Base-by-base conservation (phyloP, 257 asterid genomes). In the Cinchona pubescens region DNA sequence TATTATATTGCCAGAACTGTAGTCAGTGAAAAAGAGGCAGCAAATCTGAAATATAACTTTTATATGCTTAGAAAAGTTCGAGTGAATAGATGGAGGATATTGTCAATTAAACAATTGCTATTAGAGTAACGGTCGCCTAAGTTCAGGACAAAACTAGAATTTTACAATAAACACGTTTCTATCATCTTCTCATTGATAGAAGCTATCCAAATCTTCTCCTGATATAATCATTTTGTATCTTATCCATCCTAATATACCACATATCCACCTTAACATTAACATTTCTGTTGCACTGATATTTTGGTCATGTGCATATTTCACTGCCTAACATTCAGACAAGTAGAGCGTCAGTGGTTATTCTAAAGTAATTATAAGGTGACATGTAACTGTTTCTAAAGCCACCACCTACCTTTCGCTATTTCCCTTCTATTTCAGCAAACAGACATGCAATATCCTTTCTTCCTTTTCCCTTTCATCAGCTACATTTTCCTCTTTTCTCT, bases 1-100 rank as follows among this genome's bases (percentile, higher is more conserved):
- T 94, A 81, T 38, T 32, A 35, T 69, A 21, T 10, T 64, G 63
- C 25, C 12, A 49, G 7, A 46, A 59, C 13, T 43, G 3, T 9
- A 11, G 45, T 43, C 53, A 66, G 75, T 45, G 32, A 40, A 67
- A 37, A 19, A 9, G 16, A 65, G 14, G 32, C 23, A 45, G 19
- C 48, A 32, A 35, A 2, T 35, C 7, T 27, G n/a, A 46, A 48
- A 32, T 15, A 19, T 27, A 63, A 70, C 30, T 35, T 8, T n/a
- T 37, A n/a, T 13, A 32, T 19, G 27, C 66, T 56, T 18, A 30
- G 48, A n/a, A 53, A 40, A 38, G 56, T 23, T 35, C 3, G 23
- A 34, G 61, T 29, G 35, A 42, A 4, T 8, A 27, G 14, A 2
- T 11, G 42, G 34, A 35, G 65, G 48, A 40, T 18, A 35, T 70